phyloP scores from a whole-genome alignment of 805 yeast genomes.

The Metschnikowia henanensis region DNA sequence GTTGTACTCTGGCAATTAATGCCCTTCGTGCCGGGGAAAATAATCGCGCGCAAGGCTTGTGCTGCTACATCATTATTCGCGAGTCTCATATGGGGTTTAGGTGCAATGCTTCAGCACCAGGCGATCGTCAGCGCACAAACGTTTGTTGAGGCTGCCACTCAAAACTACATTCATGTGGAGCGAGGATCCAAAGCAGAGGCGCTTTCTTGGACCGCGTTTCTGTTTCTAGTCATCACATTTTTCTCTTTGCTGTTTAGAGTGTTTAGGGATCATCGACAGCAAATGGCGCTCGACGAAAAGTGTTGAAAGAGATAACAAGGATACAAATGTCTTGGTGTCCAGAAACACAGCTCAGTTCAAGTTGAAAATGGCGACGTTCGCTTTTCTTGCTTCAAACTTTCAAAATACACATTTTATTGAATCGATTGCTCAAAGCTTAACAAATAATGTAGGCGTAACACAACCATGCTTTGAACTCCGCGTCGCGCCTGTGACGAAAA shows the following conservation, averaged over 20 bases:
- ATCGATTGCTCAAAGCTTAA: too few species aligned
- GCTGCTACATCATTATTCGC: constrained; percentile 22
- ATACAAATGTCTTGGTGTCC: not conserved
- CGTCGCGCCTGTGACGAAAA: too few species aligned
- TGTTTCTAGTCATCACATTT: constrained; percentile 44
- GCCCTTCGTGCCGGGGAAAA: constrained; percentile 51
- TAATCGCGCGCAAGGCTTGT: constrained; percentile 32
- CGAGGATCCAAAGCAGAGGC: constrained; percentile 54
- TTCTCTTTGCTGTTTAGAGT: constrained; percentile 10
- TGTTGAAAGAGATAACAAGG: not conserved
- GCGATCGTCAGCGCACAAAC: constrained; percentile 46
- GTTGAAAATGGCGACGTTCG: too few species aligned
- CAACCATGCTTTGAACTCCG: too few species aligned
- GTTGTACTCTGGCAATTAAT: constrained; percentile 43
- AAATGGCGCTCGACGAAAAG: constrained; percentile 5
- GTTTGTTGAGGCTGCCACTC: constrained; percentile 50
- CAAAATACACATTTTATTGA: too few species aligned
- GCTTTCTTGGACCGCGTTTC: constrained; percentile 62
- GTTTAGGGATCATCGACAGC: constrained; percentile 10
- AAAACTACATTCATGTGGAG: constrained; percentile 45
- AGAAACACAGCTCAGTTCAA: too few species aligned
- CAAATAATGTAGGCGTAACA: too few species aligned
- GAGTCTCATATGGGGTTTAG: constrained; percentile 57
- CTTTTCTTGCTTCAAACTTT: too few species aligned
- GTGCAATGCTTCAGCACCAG: constrained; percentile 63